Conservation (phyloP, 2,329 filamentous ascomycete genomes). For the Blumeria graminis region DNA sequence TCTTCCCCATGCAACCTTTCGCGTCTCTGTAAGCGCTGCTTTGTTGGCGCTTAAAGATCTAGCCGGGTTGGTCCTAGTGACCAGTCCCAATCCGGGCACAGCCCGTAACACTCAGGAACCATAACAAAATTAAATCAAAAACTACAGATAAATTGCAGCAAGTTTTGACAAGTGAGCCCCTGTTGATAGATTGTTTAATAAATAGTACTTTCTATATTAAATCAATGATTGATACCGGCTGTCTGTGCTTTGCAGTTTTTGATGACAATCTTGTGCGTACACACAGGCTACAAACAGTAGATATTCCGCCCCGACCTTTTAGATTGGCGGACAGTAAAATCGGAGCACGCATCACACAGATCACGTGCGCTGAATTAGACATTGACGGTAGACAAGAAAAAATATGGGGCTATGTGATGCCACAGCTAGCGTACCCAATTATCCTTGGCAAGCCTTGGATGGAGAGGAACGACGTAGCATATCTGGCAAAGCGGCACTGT, state of each 20-base stretch:
- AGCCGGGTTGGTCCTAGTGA: too few relatives aligned
- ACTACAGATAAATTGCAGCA: too few relatives aligned
- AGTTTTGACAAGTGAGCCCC: neutral
- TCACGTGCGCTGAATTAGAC: neutral
- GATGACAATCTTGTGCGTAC: constrained; percentile 1
- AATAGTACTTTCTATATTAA: neutral
- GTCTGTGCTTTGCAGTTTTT: neutral
- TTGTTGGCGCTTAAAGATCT: too few relatives aligned
- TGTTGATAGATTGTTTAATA: neutral
- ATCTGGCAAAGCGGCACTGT: neutral
- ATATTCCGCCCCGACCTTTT: neutral
- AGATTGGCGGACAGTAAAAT: neutral
- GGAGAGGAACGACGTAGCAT: neutral
- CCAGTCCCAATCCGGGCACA: too few relatives aligned
- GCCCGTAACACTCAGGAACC: too few relatives aligned
- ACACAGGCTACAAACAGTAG: neutral
- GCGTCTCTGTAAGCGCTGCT: too few relatives aligned
- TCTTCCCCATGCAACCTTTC: too few relatives aligned
- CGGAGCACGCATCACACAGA: neutral
- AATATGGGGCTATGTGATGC: neutral
- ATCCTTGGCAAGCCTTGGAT: neutral
- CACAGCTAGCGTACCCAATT: neutral
- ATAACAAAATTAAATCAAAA: too few relatives aligned
- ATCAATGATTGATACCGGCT: neutral
- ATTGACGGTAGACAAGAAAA: neutral